Base-by-base conservation (phyloP, 257 asterid genomes). In the Nicotiana tomentosiformis region DNA sequence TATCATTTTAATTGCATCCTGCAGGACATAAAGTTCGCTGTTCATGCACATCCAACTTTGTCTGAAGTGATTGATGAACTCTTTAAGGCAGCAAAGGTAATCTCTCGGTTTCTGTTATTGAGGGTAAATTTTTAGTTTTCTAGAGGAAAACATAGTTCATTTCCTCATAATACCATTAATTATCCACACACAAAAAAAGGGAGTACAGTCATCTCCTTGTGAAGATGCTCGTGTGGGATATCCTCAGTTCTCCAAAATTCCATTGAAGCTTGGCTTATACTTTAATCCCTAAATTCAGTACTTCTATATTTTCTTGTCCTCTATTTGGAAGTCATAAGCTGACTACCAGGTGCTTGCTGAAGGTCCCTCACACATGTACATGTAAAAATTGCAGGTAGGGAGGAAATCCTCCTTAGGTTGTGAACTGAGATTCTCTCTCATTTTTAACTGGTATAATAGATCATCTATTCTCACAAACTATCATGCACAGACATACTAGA, bases 41-140 rank as follows among this genome's bases (percentile, higher is more conserved):
- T 94, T 85, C 98, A 94, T 66, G 98, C 98, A 17, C 98, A 94
- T 89, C 98, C 98, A 79, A 94, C 98, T 82, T 89, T 94, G 90
- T 94, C 98, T 61, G 98, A 94, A 88, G 98, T 94, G 78, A 90
- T 94, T 51, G 98, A 94, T 62, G 98, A 94, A 82, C 97, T 94
- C 87, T 94, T 91, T 84, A 93, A 94, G 90, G 89, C 97, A 82
- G 97, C 97, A 14, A 93, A 93, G 97, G 97, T 93, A 90, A 87
- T 83, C 23, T 64, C 81, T 67, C 5, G 16, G 43, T 55, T 76
- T 37, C 55, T 82, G 62, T 82, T 64, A 16, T 46, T 16, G 29
- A 10, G 8, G 64, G 17, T 8, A 76, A 14, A 14, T 46, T 29
- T 26, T 20, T 49, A 51, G 26, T 51, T 49, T 51, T 76, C 12